These are phyloP conservation scores for Magnaporthiopsis rhizophila DNA, from an alignment of 2,329 filamentous ascomycete genomes.

Conservation along the genomic window DNA sequence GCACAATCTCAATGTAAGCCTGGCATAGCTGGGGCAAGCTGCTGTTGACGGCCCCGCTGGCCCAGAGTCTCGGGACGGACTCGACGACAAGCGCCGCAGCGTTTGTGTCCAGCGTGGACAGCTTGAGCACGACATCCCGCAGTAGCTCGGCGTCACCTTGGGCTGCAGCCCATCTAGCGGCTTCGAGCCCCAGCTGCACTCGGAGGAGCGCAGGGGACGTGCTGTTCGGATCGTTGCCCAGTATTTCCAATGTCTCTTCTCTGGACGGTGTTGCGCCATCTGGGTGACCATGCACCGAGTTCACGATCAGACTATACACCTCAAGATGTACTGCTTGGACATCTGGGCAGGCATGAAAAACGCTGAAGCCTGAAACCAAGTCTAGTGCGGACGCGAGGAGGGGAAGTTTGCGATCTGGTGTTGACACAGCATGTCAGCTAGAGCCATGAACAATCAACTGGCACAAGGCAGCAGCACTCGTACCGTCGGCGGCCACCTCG, in stretches of 20 bases:
- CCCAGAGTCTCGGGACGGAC: conserved; percentile 24
- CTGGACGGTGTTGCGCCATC: neutral
- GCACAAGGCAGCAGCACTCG: no score
- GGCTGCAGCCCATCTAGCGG: conserved; percentile 25
- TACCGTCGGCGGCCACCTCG: neutral
- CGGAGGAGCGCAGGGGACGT: conserved; percentile 27
- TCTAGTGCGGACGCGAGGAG: neutral
- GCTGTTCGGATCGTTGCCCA: neutral
- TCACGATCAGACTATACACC: conserved; percentile 4
- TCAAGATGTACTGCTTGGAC: conserved; percentile 38
- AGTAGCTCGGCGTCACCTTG: conserved; percentile 15
- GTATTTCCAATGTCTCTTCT: neutral
- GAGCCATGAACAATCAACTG: neutral
- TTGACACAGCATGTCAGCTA: neutral
- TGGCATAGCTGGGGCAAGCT: conserved; percentile 26
- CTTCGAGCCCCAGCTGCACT: conserved; percentile 28
- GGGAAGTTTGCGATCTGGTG: neutral
- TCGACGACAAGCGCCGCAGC: conserved; percentile 34
- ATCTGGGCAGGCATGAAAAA: conserved; percentile 25
- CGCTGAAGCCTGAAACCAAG: neutral
- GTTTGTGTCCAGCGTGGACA: conserved; percentile 31
- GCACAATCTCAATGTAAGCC: conserved; percentile 35
- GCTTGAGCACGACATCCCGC: conserved; percentile 24
- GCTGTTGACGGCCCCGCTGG: conserved; percentile 12
- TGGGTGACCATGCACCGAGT: neutral